Evolutionary conservation across 305 asterid species (phyloP).

Genomic region (Rubia peregrina): DNA sequence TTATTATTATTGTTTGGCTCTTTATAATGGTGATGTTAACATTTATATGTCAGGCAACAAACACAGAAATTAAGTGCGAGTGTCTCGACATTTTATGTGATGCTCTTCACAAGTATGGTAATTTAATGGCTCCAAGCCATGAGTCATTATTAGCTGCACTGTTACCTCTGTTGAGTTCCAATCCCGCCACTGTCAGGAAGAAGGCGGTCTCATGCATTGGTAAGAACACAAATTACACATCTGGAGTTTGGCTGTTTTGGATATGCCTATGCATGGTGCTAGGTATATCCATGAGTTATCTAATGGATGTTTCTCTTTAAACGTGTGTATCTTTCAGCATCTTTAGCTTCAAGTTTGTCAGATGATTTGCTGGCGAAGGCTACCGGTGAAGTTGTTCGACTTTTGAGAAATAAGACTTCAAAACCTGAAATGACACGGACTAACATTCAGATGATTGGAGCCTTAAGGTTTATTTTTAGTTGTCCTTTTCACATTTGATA

Average conservation of each 20-base stretch:
- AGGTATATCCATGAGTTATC: neutral
- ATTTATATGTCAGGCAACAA: constrained; percentile 48
- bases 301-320: constrained; percentile 5
- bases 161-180: constrained; percentile 74
- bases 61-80: constrained; percentile 93
- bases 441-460: constrained; percentile 95
- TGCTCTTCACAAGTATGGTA: constrained; percentile 95
- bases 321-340: constrained; percentile 50
- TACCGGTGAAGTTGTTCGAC: constrained; percentile 69
- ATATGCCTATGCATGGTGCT: neutral
- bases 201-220: constrained; percentile 94
- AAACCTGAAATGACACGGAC: constrained; percentile 90
- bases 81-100: constrained; percentile 93
- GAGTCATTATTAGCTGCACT: constrained; percentile 65
- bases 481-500: constrained; percentile 16
- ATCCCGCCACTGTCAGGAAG: constrained; percentile 97
- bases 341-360: constrained; percentile 92
- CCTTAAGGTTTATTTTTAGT: constrained; percentile 52
- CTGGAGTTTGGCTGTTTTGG: constrained; percentile 8
- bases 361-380: constrained; percentile 94
- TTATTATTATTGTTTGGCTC: neutral
- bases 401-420: constrained; percentile 47
- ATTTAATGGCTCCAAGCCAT: constrained; percentile 77
- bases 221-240: constrained; percentile 29
- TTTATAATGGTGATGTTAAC: neutral